These are phyloP conservation scores for Polymyxa betae DNA, from an alignment of 208 protist genomes.

Conservation along the genomic window DNA sequence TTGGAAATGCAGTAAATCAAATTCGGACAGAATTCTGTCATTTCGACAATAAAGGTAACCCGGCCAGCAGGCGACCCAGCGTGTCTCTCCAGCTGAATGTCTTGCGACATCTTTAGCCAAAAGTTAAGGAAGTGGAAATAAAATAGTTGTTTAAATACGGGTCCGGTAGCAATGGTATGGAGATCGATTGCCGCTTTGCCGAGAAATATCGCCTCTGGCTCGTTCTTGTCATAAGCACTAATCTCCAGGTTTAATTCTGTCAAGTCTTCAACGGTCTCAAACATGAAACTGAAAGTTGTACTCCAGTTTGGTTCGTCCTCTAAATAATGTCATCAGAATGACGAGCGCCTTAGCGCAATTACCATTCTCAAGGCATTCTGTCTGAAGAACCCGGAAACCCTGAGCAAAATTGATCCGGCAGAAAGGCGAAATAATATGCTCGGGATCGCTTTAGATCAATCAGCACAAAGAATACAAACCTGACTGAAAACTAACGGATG, in stretches of 20 bases:
- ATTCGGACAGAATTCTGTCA: not conserved
- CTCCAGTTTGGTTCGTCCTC: slow-evolving; percentile 16
- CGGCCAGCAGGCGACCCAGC: not conserved
- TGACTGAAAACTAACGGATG: not conserved
- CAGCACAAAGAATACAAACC: not conserved
- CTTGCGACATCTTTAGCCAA: not conserved
- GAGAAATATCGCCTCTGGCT: not conserved
- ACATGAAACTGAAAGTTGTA: slow-evolving; percentile 3
- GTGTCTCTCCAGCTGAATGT: slow-evolving; percentile 6
- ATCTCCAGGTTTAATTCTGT: not conserved
- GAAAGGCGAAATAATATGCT: not conserved
- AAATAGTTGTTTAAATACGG: not conserved
- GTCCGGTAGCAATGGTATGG: slow-evolving; percentile 19
- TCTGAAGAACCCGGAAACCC: not conserved
- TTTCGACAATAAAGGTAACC: not conserved
- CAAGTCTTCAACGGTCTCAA: slow-evolving; percentile 35
- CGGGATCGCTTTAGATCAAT: no score
- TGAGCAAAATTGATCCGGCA: slow-evolving; percentile 33
- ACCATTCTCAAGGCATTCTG: slow-evolving; percentile 33
- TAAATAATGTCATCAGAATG: not conserved
- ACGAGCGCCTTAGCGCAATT: not conserved
- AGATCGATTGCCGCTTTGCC: not conserved
- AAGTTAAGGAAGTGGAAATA: not conserved
- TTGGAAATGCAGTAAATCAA: slow-evolving; percentile 22
- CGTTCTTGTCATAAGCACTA: not conserved